A percentile compares a stretch with the other conserved stretches of the same genome.
phyloP scores from a whole-genome alignment of 495 filamentous ascomycete genomes.

The Penicillium lividum region DNA sequence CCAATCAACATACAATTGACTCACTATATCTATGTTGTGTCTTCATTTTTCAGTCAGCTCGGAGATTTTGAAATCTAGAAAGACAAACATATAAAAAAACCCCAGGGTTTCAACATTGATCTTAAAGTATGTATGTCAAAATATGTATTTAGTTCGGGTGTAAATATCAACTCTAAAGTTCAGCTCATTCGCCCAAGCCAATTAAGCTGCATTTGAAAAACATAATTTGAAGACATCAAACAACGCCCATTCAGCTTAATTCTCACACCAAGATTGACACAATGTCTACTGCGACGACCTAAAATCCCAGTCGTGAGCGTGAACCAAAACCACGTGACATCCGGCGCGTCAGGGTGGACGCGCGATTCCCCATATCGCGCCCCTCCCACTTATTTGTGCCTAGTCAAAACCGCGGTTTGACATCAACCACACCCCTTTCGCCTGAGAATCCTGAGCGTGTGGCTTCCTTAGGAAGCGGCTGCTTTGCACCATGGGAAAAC shows the following conservation, averaged over 20 bases:
- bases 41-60: no score
- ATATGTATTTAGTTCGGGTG: no score
- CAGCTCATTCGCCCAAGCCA: no score
- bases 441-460: constrained; percentile 21
- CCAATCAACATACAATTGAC: background rate
- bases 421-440: constrained; percentile 10
- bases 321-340: constrained; percentile 23
- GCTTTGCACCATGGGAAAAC: constrained; percentile 71
- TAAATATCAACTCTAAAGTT: no score
- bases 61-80: no score
- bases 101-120: no score
- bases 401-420: constrained; percentile 11
- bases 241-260: no score
- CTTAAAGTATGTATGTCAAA: no score
- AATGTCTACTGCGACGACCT: background rate
- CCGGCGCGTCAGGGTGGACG: constrained; percentile 25
- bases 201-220: background rate
- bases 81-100: no score
- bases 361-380: constrained; percentile 31
- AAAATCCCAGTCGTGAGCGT: background rate
- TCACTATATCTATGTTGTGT: background rate
- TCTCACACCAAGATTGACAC: background rate
- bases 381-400: constrained; percentile 23
- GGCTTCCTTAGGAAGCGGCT: constrained; percentile 36
- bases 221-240: background rate